Base-by-base conservation (phyloP, 2,329 filamentous ascomycete genomes). In the Aspergillus sp. region DNA sequence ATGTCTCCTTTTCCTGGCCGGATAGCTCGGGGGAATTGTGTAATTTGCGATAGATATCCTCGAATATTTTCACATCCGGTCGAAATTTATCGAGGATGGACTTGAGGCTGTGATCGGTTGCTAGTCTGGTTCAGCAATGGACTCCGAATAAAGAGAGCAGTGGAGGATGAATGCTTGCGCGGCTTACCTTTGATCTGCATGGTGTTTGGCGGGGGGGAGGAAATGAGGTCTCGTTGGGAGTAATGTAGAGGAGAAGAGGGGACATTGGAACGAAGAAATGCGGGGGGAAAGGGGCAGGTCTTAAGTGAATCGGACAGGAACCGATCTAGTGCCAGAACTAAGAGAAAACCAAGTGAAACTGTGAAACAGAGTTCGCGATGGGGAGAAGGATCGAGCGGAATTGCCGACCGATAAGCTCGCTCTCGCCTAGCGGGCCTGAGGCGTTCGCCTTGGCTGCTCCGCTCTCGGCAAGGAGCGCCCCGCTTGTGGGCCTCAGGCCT, bases 11-110 rank as follows among this genome's bases (percentile, higher is more conserved):
- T 71, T 87, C 85, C 65, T 82, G 81, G 4, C 80, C 77, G 0
- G 84, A 86, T 24, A 87, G 77, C 56, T 86, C 85, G 0, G 85
- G 84, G 56, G 84, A 72, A 36, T 71, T 68, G 66, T 87, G 85
- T 20, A 87, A 76, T 61, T 83, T 73, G 57, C 82, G 84, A 74
- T 87, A 87, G n/a, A 82, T 67, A 1, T 71, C 71, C 72, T 86
- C 80, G 64, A 82, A 85, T 1, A 66, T 66, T 6, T 62, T 63
- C 11, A 83, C 67, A 47, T 78, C 69, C 20, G 80, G 78, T n/a
- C 78, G 75, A 65, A 79, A 65, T 31, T 68, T 54, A 26, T 71
- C 62, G 18, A 79, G 61, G 51, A 79, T 61, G 10, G 55, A 52
- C 9, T 58, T 56, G 22, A 67, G 45, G 57, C 36, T 22, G 6